Base-by-base conservation (phyloP, 768 basidiomycete species). In the Serendipita indica region DNA sequence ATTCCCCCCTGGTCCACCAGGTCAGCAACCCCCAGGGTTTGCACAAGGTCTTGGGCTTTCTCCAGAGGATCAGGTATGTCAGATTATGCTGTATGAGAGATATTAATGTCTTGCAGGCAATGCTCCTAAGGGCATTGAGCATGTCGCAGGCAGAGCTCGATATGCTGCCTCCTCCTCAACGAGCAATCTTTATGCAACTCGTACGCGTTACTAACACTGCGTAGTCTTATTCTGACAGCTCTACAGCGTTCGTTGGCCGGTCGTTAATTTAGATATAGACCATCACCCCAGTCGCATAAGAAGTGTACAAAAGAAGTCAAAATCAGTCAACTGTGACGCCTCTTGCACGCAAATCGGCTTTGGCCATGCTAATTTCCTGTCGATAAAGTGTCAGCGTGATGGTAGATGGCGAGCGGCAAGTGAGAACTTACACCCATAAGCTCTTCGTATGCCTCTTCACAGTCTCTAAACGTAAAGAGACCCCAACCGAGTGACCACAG, bases 401-500 rank as follows among this genome's bases (percentile, higher is more conserved):
- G 6, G 32, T 33, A 20, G n/a, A n/a, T n/a, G n/a, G n/a, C n/a
- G n/a, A n/a, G n/a, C n/a, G n/a, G n/a, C n/a, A n/a, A n/a, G 13
- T 16, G 14, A 10, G 5, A 45, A 72, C 79, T 70, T 66, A 84
- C 84, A 65, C 68, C 65, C 63, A 86, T 72, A 57, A 89, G 68
- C 67, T 85, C 83, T 12, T 77, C 73, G 63, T 89, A 86, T 3
- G 87, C 86, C 63, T 89, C 85, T 37, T 85, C 83, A 67, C 85
- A 86, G 63, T 89, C 87, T 64, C 78, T 72, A 64, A 87, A 84
- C 2, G 81, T 81, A 63, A 80, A 77, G 39, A 89, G 65, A 1
- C 86, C 87, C 76, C 79, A 79, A 7, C 88, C 86, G 18, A 89
- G 78, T 7, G 82, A 84, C 71, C 80, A 80, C 10, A 89, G 76